Evolutionary conservation across 129 eudicot genomes (phyloP).

Genomic region (Tanacetum coccineum): DNA sequence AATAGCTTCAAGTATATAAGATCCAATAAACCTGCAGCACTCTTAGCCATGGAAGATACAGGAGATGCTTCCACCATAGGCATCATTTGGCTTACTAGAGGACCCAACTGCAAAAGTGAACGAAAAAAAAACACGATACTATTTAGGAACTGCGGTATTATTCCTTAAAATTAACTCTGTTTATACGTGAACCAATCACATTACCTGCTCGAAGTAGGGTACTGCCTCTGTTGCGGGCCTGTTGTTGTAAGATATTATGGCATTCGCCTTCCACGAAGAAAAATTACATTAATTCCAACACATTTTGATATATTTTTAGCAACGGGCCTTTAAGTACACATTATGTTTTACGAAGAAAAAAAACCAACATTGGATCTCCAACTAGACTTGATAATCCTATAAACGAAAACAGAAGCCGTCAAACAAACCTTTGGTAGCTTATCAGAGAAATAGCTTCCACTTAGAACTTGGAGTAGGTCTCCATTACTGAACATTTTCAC

Average conservation of each 20-base stretch:
- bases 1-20: too few species aligned
- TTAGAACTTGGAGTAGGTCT: conserved; percentile 87
- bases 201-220: conserved; percentile 98
- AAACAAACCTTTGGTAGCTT: conserved; percentile 80
- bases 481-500: conserved; percentile 61
- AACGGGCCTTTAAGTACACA: conserved; percentile 11
- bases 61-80: conserved; percentile 87
- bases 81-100: conserved; percentile 74
- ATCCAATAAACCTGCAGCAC: conserved; percentile 55
- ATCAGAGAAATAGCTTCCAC: conserved; percentile 79
- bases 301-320: neutral
- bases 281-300: conserved; percentile 24
- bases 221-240: conserved; percentile 97
- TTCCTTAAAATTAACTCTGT: neutral
- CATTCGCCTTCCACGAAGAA: conserved; percentile 67
- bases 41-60: conserved; percentile 61
- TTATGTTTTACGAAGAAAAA: conserved; percentile 8
- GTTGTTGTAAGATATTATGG: conserved; percentile 92
- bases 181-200: neutral
- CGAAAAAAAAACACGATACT: neutral
- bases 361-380: neutral
- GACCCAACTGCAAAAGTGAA: conserved; percentile 72
- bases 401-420: too few species aligned
- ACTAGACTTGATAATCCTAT: neutral
- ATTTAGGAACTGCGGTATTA: conserved; percentile 12